Conservation (phyloP, 164 flowering plant genomes). For the Dillenia turbinata region DNA sequence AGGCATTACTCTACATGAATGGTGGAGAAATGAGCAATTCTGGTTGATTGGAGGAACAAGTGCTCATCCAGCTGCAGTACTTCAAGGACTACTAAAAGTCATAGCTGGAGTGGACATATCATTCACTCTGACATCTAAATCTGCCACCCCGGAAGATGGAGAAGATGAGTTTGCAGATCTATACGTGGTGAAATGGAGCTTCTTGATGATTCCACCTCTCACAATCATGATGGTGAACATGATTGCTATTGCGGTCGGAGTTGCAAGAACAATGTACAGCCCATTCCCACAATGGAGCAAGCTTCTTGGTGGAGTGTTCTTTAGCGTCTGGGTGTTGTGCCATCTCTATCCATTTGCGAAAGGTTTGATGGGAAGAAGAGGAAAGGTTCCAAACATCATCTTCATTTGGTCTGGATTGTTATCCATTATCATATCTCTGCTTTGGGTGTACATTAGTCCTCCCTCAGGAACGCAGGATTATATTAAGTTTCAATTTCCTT, state of each 20-base stretch:
- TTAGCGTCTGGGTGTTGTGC: conserved; percentile 88
- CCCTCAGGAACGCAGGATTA: conserved; percentile 41
- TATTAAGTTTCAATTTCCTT: conserved; percentile 51
- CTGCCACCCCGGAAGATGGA: conserved; percentile 63
- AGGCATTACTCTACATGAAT: conserved; percentile 78
- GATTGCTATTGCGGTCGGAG: conserved; percentile 73
- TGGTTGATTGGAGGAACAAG: conserved; percentile 96
- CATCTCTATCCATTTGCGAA: conserved; percentile 92
- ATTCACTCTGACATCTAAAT: conserved; percentile 84
- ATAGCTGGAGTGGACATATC: conserved; percentile 89
- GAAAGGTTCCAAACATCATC: conserved; percentile 82
- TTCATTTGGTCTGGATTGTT: conserved; percentile 88
- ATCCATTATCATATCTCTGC: conserved; percentile 68
- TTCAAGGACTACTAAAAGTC: conserved; percentile 82
- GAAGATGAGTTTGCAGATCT: conserved; percentile 90
- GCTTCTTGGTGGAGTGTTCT: conserved; percentile 89
- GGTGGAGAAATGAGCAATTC: conserved; percentile 98
- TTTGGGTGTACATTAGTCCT: conserved; percentile 74
- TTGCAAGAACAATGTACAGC: conserved; percentile 77
- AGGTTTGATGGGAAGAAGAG: conserved; percentile 88
- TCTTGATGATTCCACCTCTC: conserved; percentile 77
- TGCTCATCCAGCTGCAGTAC: conserved; percentile 89
- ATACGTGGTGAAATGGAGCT: conserved; percentile 72
- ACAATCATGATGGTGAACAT: conserved; percentile 78
- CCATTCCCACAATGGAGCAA: conserved; percentile 85